Percentiles rank a stretch among this genome's conserved stretches.
phyloP scores from a whole-genome alignment of 768 basidiomycete genomes.

The Pisolithus orientalis region DNA sequence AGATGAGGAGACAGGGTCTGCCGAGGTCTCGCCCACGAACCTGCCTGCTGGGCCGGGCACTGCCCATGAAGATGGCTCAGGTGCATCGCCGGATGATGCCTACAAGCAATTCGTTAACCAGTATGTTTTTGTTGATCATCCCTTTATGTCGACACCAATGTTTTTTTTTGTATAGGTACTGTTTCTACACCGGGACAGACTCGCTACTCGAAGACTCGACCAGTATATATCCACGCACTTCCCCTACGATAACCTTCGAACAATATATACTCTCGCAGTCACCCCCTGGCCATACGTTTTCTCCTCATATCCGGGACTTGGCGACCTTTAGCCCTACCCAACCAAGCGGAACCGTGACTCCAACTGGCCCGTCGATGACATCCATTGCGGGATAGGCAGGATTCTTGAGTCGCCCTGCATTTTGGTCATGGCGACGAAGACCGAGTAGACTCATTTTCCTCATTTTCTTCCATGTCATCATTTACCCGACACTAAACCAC shows the following conservation, averaged over 20 bases:
- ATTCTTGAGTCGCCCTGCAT: neutral
- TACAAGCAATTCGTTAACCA: slow-evolving; percentile 61
- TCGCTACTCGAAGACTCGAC: slow-evolving; percentile 24
- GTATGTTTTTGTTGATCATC: slow-evolving; percentile 33
- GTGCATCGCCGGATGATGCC: slow-evolving; percentile 20
- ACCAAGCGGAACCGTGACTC: neutral
- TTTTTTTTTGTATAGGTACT: slow-evolving; percentile 44
- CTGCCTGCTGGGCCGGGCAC: slow-evolving; percentile 34
- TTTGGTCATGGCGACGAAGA: neutral
- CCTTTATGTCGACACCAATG: neutral
- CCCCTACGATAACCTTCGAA: slow-evolving; percentile 51
- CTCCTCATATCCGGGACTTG: slow-evolving; percentile 12
- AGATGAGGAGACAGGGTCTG: slow-evolving; percentile 30
- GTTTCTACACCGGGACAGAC: slow-evolving; percentile 69
- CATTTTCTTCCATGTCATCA: neutral
- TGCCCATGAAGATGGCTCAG: slow-evolving; percentile 4
- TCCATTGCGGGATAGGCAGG: slow-evolving; percentile 3
- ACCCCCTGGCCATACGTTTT: slow-evolving; percentile 24
- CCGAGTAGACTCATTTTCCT: neutral
- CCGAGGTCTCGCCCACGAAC: slow-evolving; percentile 37
- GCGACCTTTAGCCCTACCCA: slow-evolving; percentile 5
- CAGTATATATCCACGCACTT: slow-evolving; percentile 31
- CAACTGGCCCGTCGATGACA: slow-evolving; percentile 10
- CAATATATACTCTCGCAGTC: slow-evolving; percentile 36
- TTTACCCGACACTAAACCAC: neutral